phyloP scores from a whole-genome alignment of 176 grass and related monocot genomes.

The Musa acuminata region DNA sequence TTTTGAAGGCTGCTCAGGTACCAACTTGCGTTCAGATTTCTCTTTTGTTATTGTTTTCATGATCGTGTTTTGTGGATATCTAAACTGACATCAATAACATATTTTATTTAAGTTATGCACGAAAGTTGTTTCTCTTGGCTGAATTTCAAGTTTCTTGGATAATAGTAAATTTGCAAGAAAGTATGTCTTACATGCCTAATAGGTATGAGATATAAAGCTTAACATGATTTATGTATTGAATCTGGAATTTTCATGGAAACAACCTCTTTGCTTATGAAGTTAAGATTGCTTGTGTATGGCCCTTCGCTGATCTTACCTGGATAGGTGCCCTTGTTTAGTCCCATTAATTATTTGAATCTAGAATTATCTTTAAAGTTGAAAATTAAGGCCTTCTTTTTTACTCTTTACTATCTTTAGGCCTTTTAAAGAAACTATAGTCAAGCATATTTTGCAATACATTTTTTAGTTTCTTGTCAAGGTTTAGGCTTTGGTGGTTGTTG shows the following conservation, averaged over 20 bases:
- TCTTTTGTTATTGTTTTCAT: constrained; percentile 16
- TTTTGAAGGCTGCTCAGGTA: constrained; percentile 88
- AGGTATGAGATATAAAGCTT: background rate
- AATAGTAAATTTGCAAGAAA: no score
- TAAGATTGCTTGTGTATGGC: background rate
- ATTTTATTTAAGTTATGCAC: background rate
- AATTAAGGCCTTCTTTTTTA: no score
- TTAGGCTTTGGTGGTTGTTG: no score
- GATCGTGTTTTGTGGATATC: background rate
- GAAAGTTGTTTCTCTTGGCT: background rate
- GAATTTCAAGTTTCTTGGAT: no score
- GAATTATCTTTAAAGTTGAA: background rate
- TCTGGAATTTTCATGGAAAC: background rate
- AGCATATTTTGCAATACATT: no score
- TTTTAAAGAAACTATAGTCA: no score
- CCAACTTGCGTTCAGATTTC: background rate
- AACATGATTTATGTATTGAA: background rate
- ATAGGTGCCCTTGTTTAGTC: no score
- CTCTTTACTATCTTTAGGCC: no score
- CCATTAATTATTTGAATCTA: background rate
- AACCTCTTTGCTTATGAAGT: background rate
- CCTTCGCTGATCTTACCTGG: background rate
- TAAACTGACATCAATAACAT: background rate
- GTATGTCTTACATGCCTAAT: background rate
- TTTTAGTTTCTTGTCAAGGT: no score